phyloP scores from a whole-genome alignment of 768 basidiomycete genomes.

The Antrodiella citrinella region DNA sequence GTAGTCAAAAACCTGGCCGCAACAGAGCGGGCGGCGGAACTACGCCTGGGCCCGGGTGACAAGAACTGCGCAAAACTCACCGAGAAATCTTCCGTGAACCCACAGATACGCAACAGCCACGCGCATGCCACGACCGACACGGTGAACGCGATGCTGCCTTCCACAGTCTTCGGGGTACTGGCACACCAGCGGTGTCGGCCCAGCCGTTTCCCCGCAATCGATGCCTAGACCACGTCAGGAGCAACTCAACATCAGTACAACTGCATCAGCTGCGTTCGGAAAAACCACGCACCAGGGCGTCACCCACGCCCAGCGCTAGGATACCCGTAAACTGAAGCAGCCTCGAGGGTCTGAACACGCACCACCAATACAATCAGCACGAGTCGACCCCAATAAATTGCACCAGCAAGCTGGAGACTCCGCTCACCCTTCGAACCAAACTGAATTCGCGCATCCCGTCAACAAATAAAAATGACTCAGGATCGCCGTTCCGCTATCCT shows the following conservation, averaged over 20 bases:
- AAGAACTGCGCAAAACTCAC: too few relatives aligned
- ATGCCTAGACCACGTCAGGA: constrained; percentile 49
- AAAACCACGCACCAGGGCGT: constrained; percentile 73
- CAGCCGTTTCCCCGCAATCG: constrained; percentile 80
- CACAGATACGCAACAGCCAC: constrained; percentile 61
- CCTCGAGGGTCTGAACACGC: constrained; percentile 39
- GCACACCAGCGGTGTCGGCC: constrained; percentile 82
- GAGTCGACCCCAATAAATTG: neutral
- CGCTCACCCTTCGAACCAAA: constrained; percentile 93
- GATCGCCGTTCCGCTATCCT: constrained; percentile 93
- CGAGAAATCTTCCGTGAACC: constrained; percentile 67
- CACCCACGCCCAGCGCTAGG: constrained; percentile 84
- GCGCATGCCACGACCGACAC: constrained; percentile 62
- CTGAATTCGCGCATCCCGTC: constrained; percentile 86
- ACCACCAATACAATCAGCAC: too few relatives aligned
- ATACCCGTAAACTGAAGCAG: constrained; percentile 77
- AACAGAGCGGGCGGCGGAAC: too few relatives aligned
- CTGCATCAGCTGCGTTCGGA: neutral
- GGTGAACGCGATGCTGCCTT: constrained; percentile 82
- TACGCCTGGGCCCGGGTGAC: too few relatives aligned
- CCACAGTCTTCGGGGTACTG: constrained; percentile 79
- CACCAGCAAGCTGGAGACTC: neutral
- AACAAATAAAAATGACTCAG: constrained; percentile 96
- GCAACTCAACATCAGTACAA: neutral
- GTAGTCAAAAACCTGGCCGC: too few relatives aligned